Percentiles rank a stretch among this genome's conserved stretches.
Evolutionary conservation across 345 rosid genomes (phyloP).

Genomic region (Dipteronia dyeriana): DNA sequence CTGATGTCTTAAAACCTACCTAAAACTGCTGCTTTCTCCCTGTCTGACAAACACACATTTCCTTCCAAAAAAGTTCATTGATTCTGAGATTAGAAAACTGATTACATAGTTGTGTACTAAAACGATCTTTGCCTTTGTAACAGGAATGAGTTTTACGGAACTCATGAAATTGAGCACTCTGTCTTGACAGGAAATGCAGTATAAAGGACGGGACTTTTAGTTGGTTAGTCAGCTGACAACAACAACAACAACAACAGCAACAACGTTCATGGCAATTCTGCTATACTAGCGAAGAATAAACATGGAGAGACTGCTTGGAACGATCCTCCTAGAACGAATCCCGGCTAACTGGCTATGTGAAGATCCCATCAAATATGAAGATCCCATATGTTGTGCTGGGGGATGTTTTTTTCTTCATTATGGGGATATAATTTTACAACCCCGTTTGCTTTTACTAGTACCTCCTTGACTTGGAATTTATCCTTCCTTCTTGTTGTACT

Average conservation of each 20-base stretch:
- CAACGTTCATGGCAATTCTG: conserved; percentile 21
- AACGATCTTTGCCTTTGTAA: background rate
- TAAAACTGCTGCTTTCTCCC: background rate
- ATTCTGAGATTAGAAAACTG: background rate
- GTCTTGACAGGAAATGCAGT: conserved; percentile 61
- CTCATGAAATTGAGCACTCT: background rate
- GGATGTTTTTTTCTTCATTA: conserved; percentile 8
- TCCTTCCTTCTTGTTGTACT: background rate
- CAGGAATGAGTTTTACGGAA: background rate
- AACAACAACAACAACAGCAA: conserved; percentile 13
- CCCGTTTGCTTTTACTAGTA: conserved; percentile 23
- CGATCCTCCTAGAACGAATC: conserved; percentile 15
- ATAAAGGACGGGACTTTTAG: conserved; percentile 63
- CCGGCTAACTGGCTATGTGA: background rate
- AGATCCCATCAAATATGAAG: background rate
- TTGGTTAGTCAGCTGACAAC: conserved; percentile 10
- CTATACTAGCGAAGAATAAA: conserved; percentile 26
- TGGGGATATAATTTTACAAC: conserved; percentile 31
- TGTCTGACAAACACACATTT: background rate
- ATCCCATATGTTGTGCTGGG: conserved; percentile 2
- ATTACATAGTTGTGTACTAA: background rate
- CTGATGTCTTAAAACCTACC: background rate
- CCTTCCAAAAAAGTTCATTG: background rate
- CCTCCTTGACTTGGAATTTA: conserved; percentile 11
- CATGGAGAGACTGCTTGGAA: conserved; percentile 19